These are phyloP conservation scores for Talaromyces rugulosus DNA, from an alignment of 2,329 filamentous ascomycete genomes.

Conservation along the genomic window DNA sequence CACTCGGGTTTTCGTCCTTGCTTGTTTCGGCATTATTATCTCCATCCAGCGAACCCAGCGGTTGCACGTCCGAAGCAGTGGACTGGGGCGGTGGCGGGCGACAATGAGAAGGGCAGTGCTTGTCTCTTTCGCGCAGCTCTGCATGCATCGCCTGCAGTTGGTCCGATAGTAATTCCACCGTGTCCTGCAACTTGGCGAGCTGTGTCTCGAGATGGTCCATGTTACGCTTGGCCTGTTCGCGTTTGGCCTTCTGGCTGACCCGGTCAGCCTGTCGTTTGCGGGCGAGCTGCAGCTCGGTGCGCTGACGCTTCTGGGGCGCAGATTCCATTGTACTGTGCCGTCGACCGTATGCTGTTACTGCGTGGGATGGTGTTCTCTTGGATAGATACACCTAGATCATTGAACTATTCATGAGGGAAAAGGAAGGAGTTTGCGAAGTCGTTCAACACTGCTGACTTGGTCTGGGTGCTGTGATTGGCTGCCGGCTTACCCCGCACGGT, in stretches of 20 bases:
- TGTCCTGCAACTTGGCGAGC: neutral
- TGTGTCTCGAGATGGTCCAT: neutral
- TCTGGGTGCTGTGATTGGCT: neutral
- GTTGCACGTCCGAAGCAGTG: neutral
- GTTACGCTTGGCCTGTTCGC: neutral
- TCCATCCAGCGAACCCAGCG: neutral
- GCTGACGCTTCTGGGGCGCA: neutral
- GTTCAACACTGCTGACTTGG: neutral
- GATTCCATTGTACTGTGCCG: neutral
- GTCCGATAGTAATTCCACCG: neutral
- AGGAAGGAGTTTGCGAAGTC: neutral
- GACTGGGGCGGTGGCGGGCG: neutral
- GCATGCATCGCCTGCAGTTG: neutral
- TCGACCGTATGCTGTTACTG: neutral
- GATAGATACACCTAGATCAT: no score
- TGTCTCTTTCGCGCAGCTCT: neutral
- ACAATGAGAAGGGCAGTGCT: neutral
- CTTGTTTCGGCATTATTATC: neutral
- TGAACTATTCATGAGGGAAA: neutral
- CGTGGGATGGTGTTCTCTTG: neutral
- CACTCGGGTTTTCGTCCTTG: neutral
- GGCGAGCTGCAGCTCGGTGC: neutral
- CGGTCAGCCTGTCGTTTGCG: neutral
- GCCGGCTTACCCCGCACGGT: neutral
- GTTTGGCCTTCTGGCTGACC: neutral